Evolutionary conservation across 805 yeast species (phyloP), one percentile per base, ranked within the genome.

Genomic region (Metschnikowia reukaufii): DNA sequence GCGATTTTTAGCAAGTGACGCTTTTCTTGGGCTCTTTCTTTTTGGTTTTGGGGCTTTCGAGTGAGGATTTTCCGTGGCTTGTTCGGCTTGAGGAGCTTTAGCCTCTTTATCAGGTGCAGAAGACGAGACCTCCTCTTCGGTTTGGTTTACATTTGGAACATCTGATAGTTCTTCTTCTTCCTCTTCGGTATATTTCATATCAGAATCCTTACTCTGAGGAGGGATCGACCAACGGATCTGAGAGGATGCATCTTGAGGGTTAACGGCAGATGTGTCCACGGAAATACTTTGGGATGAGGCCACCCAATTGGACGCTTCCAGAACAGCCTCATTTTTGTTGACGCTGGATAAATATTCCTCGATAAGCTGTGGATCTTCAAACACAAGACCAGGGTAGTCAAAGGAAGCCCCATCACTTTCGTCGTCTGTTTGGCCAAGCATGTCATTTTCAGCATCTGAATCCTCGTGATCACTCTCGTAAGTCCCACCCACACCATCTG

Each of bases 181-280:
- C 12, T 25, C 29, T 23, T 29, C 15, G 25, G 25, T 2, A 9
- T 9, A 7, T 6, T 7, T 12, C 17, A 29, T 15, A 12, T 27
- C 39, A n/a, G 33, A 37, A 2, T 27, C 47, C 20, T 44, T 44
- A 33, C 47, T 44, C 9, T 44, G 47, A 9, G 47, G 38, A 12
- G 42, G 35, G 8, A 18, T 27, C 3, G 13, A 17, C 45, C 45
- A 42, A 29, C 35, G 45, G 19, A 42, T 34, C 33, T 18, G 20
- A 2, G 20, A 12, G 8, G 21, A 12, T 9, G 20, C 36, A 27
- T 33, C n/a, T 21, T 18, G 17, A 8, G 15, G 20, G 19, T 12
- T 39, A 19, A 6, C 20, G n/a, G 4, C 20, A 13, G 32, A n/a
- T 16, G 32, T 18, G 16, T 32, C 40, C 12, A 27, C 34, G 6